Evolutionary conservation across 169 alveolate genomes (phyloP), one percentile per base, ranked within the genome.

Genomic region (Plasmodium relictum): DNA sequence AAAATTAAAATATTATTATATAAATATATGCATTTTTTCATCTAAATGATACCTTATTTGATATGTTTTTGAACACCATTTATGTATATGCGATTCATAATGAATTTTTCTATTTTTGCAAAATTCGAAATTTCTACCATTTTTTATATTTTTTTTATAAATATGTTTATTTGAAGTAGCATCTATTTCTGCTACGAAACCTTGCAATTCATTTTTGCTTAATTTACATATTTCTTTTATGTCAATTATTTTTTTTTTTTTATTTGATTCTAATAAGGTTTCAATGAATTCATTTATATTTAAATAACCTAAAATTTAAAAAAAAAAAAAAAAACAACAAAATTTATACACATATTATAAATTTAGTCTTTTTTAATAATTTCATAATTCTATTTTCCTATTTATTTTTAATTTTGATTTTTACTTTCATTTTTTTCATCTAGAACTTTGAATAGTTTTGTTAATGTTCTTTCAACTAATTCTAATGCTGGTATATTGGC

Each of bases 21-120:
- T n/a, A n/a, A n/a, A n/a, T n/a, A n/a, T n/a, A n/a, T n/a, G 20
- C 61, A 50, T n/a, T n/a, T 50, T 50, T n/a, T 50, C 42, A 20
- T n/a, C 20, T 9, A n/a, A 10, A n/a, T 2, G 0, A 26, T 65
- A 85, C 92, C 92, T 71, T 56, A 85, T 85, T 85, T 85, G 92
- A 42, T 85, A 85, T 37, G 92, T 85, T 52, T 85, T 85, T 12
- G 92, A 85, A 54, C 92, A 85, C 92, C 92, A 85, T 61, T 85
- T 85, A 50, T 85, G 92, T 59, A 85, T 85, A 37, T 85, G 92
- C 4, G 92, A 85, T 16, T 86, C 73, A 45, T 85, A 85, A 71
- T 85, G 92, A n/a, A 85, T 85, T 85, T 85, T 85, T 22, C 41
- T 31, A 18, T 69, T 70, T 70, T 68, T 70, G 20, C 70, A 56